Conservation (phyloP, 2,329 filamentous ascomycete genomes). For the Trichoderma atrobrunneum region DNA sequence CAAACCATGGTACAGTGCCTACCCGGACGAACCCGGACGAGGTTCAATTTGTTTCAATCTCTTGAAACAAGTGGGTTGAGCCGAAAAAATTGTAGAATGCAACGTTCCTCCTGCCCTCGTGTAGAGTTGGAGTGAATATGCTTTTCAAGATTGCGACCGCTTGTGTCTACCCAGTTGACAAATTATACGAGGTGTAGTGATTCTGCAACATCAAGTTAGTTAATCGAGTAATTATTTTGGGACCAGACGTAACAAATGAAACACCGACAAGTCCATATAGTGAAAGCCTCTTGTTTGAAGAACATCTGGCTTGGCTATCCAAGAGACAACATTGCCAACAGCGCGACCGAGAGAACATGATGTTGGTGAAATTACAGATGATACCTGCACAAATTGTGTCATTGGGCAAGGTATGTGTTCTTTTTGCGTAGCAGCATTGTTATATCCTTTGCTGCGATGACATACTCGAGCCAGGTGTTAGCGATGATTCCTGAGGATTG, state of each 20-base stretch:
- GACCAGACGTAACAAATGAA: background rate
- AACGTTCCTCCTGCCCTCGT: background rate
- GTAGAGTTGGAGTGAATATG: background rate
- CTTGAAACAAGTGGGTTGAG: background rate
- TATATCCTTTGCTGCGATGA: background rate
- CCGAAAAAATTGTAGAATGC: background rate
- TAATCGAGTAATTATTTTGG: background rate
- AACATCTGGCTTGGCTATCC: background rate
- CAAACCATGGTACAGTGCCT: background rate
- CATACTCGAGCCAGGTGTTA: background rate
- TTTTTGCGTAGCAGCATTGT: too few relatives aligned
- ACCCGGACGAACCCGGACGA: background rate
- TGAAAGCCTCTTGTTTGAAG: background rate
- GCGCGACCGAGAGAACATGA: background rate
- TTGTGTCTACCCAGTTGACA: background rate
- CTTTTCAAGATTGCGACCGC: background rate
- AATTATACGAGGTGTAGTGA: background rate
- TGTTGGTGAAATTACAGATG: rapidly evolving
- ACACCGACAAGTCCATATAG: rapidly evolving
- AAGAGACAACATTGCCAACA: background rate
- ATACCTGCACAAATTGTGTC: background rate
- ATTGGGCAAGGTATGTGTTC: too few relatives aligned
- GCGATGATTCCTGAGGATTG: too few relatives aligned
- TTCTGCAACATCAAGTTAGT: background rate
- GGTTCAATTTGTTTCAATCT: background rate